Base-by-base conservation (phyloP, 768 basidiomycete species). In the Suillus alpinus region DNA sequence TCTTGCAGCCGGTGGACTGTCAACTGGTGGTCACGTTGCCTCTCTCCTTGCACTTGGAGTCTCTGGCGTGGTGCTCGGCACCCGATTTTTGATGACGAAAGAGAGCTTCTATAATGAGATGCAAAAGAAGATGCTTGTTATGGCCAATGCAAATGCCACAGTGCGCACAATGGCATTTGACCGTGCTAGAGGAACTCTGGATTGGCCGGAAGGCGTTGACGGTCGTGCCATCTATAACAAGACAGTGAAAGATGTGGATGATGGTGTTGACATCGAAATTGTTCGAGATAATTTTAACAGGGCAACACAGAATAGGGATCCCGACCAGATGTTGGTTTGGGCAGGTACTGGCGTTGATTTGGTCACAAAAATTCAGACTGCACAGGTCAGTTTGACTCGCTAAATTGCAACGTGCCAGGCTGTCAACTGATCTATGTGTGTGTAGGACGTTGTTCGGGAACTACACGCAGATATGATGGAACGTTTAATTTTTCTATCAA, bases 1-100 rank as follows among this genome's bases (percentile, higher is more conserved):
- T 57, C 73, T 94, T 34, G 91, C 85, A 16, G 91, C 92, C 2
- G 92, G 92, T 34, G 92, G 92, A 0, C 65, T 94, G 58, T 78
- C 80, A 3, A 83, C 78, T 31, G 89, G 91, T 18, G 69, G 77
- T 0, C 88, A 92, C 59, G 68, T 91, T 51, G 87, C 89, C 37
- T 77, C 86, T 4, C 69, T 87, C 47, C 81, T 95, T 58, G 72
- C 81, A 6, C 79, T 89, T 37, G 91, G 91, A 14, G 88, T 85
- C 2, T 76, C 85, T 26, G 92, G 88, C 3, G 86, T 75, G 10
- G 87, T 87, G 34, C 67, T 87, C 23, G 92, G 92, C 57, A 94
- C 92, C 0, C 87, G 90, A 7, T 91, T 93, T 68, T 73, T 90
- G 52, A 76, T 88, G 61, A 83, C 89, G 1, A 79, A 81, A 4